A percentile compares a stretch with the other conserved stretches of the same genome.
phyloP scores from a whole-genome alignment of 257 asterid genomes.

The Nicotiana undulata region DNA sequence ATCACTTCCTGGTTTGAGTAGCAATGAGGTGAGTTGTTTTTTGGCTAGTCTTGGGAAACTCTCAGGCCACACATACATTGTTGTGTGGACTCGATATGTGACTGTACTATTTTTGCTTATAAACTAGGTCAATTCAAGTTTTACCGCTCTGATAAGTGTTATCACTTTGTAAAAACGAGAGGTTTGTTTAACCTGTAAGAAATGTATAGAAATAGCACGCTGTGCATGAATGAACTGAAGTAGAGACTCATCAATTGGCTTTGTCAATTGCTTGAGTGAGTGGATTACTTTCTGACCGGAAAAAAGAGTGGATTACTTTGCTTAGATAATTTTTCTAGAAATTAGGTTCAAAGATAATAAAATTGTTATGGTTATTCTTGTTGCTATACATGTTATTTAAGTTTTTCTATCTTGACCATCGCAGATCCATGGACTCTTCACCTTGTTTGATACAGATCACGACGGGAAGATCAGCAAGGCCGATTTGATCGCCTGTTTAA shows the following conservation, averaged over 20 bases:
- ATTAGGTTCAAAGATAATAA: neutral
- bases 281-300: neutral
- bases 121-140: neutral
- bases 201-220: neutral
- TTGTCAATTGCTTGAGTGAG: neutral
- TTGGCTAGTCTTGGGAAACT: neutral
- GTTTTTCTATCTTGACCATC: neutral
- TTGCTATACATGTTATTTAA: neutral
- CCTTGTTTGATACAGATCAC: slow-evolving; percentile 50
- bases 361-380: neutral
- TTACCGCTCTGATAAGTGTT: neutral
- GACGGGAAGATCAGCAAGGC: slow-evolving; percentile 66
- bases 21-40: slow-evolving; percentile 56
- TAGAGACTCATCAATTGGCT: neutral
- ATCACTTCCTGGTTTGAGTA: slow-evolving; percentile 44
- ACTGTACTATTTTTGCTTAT: neutral
- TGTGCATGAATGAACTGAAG: neutral
- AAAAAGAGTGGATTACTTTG: neutral
- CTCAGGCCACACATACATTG: neutral
- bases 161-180: neutral
- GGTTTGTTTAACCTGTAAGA: neutral
- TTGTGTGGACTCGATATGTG: neutral
- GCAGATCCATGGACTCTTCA: slow-evolving; percentile 59
- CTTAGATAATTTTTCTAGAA: neutral
- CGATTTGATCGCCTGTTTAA: slow-evolving; percentile 52